Evolutionary conservation across 1,284 basidiomycete species (phyloP), one percentile per base, ranked within the genome.

Genomic region (Peniophora sp.): DNA sequence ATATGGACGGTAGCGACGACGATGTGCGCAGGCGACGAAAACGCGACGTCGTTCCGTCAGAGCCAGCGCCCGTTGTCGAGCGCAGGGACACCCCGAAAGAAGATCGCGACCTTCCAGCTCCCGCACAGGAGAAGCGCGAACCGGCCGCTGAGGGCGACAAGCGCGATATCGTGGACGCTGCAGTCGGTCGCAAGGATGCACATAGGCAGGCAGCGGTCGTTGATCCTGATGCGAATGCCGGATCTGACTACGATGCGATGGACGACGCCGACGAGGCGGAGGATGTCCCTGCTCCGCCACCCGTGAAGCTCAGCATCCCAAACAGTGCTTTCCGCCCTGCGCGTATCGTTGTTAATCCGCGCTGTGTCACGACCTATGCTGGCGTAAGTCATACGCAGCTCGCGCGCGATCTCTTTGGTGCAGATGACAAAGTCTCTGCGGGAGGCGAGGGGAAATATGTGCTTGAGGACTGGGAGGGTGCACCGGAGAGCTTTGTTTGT

Each of bases 291-390:
- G 69, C 74, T 14, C 19, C 19, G 38, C 38, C 38, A 8, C 19
- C 38, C 16, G 56, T 63, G 12, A 66, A 62, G 47, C 67, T 90
- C 49, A 75, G 83, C 12, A 84, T 92, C 51, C 90, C 92, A n/a
- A 97, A 97, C 68, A 83, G 82, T 17, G 85, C 83, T 11, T 97
- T 93, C 69, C 75, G 81, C 10, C 84, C 92, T 1, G 94, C 92
- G 2, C 75, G 92, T 50, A 96, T 97, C 59, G 68, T 97, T 55
- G 86, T 97, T 53, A 97, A 97, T 64, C 94, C 94, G 3, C 81
- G 93, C 12, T 97, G 94, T 65, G 89, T 95, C 43, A 97, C 94
- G 44, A 97, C 94, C 16, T 97, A 97, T 63, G 94, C 94, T 0
- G 94, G 94, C 5, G 94, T 97, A 3, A 90, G 86, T 56, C 94